Evolutionary conservation across 2,329 filamentous ascomycete genomes (phyloP), one percentile per base, ranked within the genome.

Genomic region (Aspergillus sp.): DNA sequence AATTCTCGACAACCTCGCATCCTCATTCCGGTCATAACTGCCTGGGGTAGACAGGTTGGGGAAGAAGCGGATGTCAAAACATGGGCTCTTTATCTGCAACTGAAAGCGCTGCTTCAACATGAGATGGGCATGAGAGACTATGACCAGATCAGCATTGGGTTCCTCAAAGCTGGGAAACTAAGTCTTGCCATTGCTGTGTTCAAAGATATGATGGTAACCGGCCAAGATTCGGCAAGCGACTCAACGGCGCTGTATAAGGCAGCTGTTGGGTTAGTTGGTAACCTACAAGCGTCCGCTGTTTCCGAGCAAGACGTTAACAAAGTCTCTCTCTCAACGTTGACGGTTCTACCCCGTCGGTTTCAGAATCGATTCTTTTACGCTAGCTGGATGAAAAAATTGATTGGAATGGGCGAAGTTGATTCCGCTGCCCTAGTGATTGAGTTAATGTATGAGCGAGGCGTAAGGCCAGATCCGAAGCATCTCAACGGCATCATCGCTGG

Each of bases 341-440:
- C 79, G 4, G 69, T 79, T 27, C 68, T 88, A 19, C 86, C 86
- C 4, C 70, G 74, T 12, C 72, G 71, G 34, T 81, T 83, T 54
- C 77, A 80, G 46, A 95, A 96, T 72, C 87, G 88, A 61, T 93
- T 91, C 74, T 90, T 96, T 73, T 89, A 92, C 64, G 89, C 88
- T 34, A 93, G 91, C 66, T 96, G 92, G 93, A 82, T 96, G 68
- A 93, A 93, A 73, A 86, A 89, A 50, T 83, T 96, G 8, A 89
- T 96, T 56, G 88, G 87, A 15, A 84, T 87, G 57, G 86, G 86
- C 2, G 84, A 91, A 62, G 75, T 90, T 13, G 83, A 89, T 56
- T 89, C 88, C 2, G 90, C 91, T 3, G 81, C 84, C 52, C 84
- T 85, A 59, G 90, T 96, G 8, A 79, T 95, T 27, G 83, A 89